Base-by-base conservation (phyloP, 202 grass and related monocot genomes). In the Bolboschoenoplectus hybrid region DNA sequence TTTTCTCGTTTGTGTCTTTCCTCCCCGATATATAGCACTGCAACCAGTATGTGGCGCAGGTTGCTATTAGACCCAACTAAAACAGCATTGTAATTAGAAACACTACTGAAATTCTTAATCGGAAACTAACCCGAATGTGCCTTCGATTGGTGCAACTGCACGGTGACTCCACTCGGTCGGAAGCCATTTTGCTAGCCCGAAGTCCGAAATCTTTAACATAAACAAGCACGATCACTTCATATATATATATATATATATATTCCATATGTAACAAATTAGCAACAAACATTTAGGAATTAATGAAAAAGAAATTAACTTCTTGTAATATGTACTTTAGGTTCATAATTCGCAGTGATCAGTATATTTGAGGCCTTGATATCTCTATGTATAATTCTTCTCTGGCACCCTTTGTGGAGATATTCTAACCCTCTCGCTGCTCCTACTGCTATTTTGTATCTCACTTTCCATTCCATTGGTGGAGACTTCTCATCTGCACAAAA, bases 341-440 rank as follows among this genome's bases (percentile, higher is more conserved):
- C 93, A 49, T 94, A 88, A 73, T 97, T 90, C 6, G 84, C 87
- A 9, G 97, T 97, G 73, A 97, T 93, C 32, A 99, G 90, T 60
- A 99, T 82, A 56, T 99, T 99, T 38, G 97, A 96, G 10, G 93
- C 64, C 85, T 99, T 99, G 89, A 99, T 99, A 86, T 99, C 97
- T 70, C 97, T 55, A 88, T 99, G 93, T 6, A 95, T 95, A 82
- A 95, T 95, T 85, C 93, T 68, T 41, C 93, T 57, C 67, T 82
- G 87, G 65, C 93, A 95, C 7, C 93, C 93, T 88, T 95, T 95
- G 86, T 95, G 93, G 80, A 95, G 88, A 68, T 95, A 95, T 79
- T 88, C 85, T 20, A 95, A 60, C 74, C 93, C 93, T 70, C 91
- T 82, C 73, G 93, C 93, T 86, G 93, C 85, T 3, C 93, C 93